Base-by-base conservation (phyloP, 305 asterid species). In the Ilex paraguariensis region DNA sequence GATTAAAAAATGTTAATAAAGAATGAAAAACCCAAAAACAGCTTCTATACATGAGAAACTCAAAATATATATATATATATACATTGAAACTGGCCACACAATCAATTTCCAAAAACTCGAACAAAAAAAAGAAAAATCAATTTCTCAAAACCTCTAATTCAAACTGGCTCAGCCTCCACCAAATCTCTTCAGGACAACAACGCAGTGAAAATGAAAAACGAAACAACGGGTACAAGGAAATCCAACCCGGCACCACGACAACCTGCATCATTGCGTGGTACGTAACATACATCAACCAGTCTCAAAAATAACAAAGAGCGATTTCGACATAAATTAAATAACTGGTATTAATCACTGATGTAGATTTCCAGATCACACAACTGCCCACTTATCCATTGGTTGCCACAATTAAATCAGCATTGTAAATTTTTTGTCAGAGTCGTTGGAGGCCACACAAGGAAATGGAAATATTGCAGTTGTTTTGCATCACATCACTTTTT, bases 201-300 rank as follows among this genome's bases (percentile, higher is more conserved):
- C 53, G 74, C 62, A 66, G 81, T 46, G 46, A 75, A 80, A 65
- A 78, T 75, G 66, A 84, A 77, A 70, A 82, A 73, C 69, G 78
- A 73, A 85, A 84, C 82, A 85, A 83, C 76, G 69, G 75, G 72
- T 60, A 74, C 70, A 10, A 80, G 62, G 53, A 68, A 36, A 72
- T 78, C 79, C 79, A 72, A 59, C 67, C 76, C 70, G n/a, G 66
- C 71, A 57, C 70, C 67, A 12, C 55, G 68, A 39, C 78, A 72
- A 21, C 96, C 93, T 86, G 87, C 65, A 68, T 21, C 46, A 55
- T 32, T 51, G n/a, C 49, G 62, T 65, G 52, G 7, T 8, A 63
- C n/a, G n/a, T n/a, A n/a, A n/a, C 42, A 36, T 36, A 4, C 28
- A 21, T 21, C 28, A 21, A 21, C 28, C 28, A 0, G 2, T 21